Conservation (phyloP, 2,329 filamentous ascomycete species). For the Monosporascus ibericus region DNA sequence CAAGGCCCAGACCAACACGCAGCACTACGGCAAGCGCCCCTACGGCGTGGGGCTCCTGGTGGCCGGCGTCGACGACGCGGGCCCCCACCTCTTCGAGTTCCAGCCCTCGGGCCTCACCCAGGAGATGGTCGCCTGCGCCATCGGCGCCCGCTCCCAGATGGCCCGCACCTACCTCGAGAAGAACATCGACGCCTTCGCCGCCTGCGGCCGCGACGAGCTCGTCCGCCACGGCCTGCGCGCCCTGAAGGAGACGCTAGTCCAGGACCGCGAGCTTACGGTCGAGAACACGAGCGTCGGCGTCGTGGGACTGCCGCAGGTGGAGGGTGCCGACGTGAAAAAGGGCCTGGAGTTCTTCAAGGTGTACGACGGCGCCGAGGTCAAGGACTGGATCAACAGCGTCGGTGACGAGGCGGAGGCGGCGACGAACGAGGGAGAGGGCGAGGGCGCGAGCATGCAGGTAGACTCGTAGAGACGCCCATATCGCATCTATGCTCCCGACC, state of each 20-base stretch:
- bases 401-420: constrained; percentile 47
- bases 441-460: constrained; percentile 40
- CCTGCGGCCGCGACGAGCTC: constrained; percentile 73
- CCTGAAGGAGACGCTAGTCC: constrained; percentile 89
- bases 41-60: constrained; percentile 93
- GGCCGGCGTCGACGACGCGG: constrained; percentile 87
- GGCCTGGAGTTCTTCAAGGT: constrained; percentile 77
- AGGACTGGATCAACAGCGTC: constrained; percentile 75
- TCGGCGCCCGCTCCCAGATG: constrained; percentile 95
- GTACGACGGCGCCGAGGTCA: constrained; percentile 83
- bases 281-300: constrained; percentile 94
- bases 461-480: constrained; percentile 25
- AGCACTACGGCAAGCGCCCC: constrained; percentile 92
- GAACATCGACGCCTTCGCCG: constrained; percentile 77
- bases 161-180: constrained; percentile 93
- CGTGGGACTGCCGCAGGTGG: constrained; percentile 51
- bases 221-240: constrained; percentile 86
- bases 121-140: constrained; percentile 94
- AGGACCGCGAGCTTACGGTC: constrained; percentile 95
- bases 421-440: constrained; percentile 34
- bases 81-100: constrained; percentile 97
- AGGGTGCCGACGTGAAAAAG: constrained; percentile 34
- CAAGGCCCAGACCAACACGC: constrained; percentile 95
- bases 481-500: background rate
- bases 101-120: constrained; percentile 93